Conservation (phyloP, 352 stramenopile genomes). For the Thalassiosira delicatula region DNA sequence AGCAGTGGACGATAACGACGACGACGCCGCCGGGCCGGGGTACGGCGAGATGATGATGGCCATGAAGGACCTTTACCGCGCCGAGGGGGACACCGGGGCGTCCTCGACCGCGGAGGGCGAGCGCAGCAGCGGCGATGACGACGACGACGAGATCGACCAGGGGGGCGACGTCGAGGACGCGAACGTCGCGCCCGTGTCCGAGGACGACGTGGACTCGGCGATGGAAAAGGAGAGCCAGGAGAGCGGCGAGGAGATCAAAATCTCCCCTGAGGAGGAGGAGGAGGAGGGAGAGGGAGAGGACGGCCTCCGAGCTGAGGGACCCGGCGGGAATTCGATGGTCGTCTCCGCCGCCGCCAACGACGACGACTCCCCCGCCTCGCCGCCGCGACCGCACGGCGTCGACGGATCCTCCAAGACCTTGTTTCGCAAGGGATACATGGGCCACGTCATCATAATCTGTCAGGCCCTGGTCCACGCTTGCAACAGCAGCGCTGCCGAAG, state of each 20-base stretch:
- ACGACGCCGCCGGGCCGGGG: neutral
- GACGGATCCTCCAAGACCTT: slow-evolving; percentile 28
- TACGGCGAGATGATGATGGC: slow-evolving; percentile 32
- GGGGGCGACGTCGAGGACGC: slow-evolving; percentile 31
- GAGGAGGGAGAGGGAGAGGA: neutral
- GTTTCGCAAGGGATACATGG: slow-evolving; percentile 82
- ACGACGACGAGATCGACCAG: slow-evolving; percentile 27
- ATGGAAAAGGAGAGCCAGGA: slow-evolving; percentile 68
- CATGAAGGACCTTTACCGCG: slow-evolving; percentile 42
- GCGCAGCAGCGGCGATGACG: slow-evolving; percentile 20
- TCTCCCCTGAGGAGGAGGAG: too few relatives aligned
- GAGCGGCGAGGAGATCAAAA: slow-evolving; percentile 6
- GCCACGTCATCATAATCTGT: slow-evolving; percentile 86
- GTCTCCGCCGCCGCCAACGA: too few relatives aligned
- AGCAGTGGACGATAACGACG: slow-evolving; percentile 1
- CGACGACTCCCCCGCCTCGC: too few relatives aligned
- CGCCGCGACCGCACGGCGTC: too few relatives aligned
- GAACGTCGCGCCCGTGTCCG: slow-evolving; percentile 60
- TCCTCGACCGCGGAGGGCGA: slow-evolving; percentile 38
- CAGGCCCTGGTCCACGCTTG: slow-evolving; percentile 84
- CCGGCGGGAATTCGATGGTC: too few relatives aligned
- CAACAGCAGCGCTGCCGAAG: slow-evolving; percentile 4
- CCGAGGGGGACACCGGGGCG: neutral
- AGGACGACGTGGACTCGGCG: slow-evolving; percentile 73
- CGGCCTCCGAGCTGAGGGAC: too few relatives aligned